phyloP scores from a whole-genome alignment of 441 rosid genomes.

The Daphne laureola region DNA sequence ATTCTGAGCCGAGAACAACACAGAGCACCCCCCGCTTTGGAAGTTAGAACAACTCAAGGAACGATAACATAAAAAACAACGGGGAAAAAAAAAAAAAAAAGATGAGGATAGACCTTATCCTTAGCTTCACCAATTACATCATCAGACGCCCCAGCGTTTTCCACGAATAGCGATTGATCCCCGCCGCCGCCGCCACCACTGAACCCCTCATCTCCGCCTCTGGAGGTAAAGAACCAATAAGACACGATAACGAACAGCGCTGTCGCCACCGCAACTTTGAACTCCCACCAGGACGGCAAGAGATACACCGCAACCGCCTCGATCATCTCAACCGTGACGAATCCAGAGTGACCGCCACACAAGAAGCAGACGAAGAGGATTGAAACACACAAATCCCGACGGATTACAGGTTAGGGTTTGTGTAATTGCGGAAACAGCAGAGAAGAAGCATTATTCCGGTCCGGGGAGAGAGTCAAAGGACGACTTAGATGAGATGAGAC shows the following conservation, averaged over 20 bases:
- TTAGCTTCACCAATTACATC: constrained; percentile 26
- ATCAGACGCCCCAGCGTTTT: constrained; percentile 32
- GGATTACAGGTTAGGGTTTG: too few relatives aligned
- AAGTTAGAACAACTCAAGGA: too few relatives aligned
- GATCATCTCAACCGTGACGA: constrained; percentile 19
- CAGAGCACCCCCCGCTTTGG: too few relatives aligned
- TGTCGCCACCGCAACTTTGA: constrained; percentile 63
- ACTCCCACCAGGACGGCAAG: constrained; percentile 90
- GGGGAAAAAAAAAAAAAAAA: background rate
- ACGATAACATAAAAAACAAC: background rate
- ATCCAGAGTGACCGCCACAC: too few relatives aligned
- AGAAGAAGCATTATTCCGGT: too few relatives aligned
- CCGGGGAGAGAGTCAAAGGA: too few relatives aligned
- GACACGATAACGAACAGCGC: constrained; percentile 47
- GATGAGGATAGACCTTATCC: constrained; percentile 51
- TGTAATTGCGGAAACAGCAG: too few relatives aligned
- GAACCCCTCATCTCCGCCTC: constrained; percentile 17
- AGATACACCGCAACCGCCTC: constrained; percentile 40
- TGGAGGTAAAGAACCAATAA: constrained; percentile 50
- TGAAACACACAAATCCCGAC: too few relatives aligned
- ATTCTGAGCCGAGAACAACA: constrained; percentile 1
- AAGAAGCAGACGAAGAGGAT: too few relatives aligned
- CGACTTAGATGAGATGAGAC: too few relatives aligned
- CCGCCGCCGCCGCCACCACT: constrained; percentile 25
- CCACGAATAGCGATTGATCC: constrained; percentile 31